Percentiles rank a stretch among this genome's conserved stretches.
These are phyloP conservation scores for Dactylellina haptotyla DNA, from an alignment of 2,329 filamentous ascomycete species.

Conservation along the genomic window DNA sequence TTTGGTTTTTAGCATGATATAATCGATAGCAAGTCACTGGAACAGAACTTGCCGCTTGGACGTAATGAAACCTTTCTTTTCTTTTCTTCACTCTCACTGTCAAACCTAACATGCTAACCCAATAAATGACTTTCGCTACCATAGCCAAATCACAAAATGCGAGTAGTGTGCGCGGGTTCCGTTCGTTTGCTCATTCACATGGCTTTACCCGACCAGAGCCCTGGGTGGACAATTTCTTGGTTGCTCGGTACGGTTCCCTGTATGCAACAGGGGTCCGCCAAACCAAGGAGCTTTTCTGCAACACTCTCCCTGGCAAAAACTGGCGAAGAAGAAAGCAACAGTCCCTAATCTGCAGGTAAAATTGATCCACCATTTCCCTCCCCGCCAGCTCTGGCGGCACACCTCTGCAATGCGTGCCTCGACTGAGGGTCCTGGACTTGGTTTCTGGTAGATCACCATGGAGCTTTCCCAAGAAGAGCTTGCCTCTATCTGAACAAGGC, in stretches of 20 bases:
- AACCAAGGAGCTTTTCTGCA: constrained; percentile 53
- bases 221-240: constrained; percentile 18
- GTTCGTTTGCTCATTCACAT: background rate
- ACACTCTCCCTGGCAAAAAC: constrained; percentile 48
- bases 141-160: too few relatives aligned
- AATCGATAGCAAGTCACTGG: constrained; percentile 14
- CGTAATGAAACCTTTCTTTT: background rate
- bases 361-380: constrained; percentile 50
- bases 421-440: constrained; percentile 25
- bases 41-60: constrained; percentile 25
- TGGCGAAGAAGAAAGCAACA: constrained; percentile 46
- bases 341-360: constrained; percentile 55
- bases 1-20: constrained; percentile 19
- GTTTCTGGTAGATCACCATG: constrained; percentile 33
- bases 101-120: background rate
- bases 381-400: constrained; percentile 48
- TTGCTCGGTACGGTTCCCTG: constrained; percentile 40
- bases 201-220: constrained; percentile 23
- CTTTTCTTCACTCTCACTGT: too few relatives aligned
- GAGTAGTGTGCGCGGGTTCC: too few relatives aligned
- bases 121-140: too few relatives aligned
- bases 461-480: constrained; percentile 28
- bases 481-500: constrained; percentile 22
- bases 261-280: constrained; percentile 43
- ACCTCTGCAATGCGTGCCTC: constrained; percentile 37